Evolutionary conservation across 1,139 yeast genomes (phyloP), one percentile per base, ranked within the genome.

Genomic region (Pichia sp.): DNA sequence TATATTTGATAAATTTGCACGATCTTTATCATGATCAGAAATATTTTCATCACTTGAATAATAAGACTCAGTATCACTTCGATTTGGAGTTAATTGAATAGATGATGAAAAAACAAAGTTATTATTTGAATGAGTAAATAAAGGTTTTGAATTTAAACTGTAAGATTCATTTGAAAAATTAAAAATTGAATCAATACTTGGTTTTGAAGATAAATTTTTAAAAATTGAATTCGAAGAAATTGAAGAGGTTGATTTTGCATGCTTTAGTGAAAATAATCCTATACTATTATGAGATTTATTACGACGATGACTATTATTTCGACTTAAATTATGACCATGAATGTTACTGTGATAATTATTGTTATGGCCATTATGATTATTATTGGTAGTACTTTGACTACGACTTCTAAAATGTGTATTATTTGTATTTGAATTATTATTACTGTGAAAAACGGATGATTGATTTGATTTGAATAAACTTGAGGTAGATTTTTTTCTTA

Each of bases 131-230:
- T 35, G 31, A 8, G 24, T 40, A 31, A 35, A 34, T 3, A 35
- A 11, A 6, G 40, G 11, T 33, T 28, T 40, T 10, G 37, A 8
- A 23, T 20, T 27, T 10, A n/a, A 24, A 32, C 34, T n/a, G n/a
- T n/a, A n/a, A n/a, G n/a, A n/a, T 11, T 41, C 42, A 20, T 42
- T 31, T 20, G 43, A 22, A 37, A 43, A 37, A 29, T 42, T 42
- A n/a, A 46, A 39, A 12, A 46, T 36, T 16, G 49, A 46, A 28
- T 47, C 46, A 34, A 40, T 36, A 31, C 43, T 44, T 26, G 48
- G 38, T 24, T 41, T 47, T n/a, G 36, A 30, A 16, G 50, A 44
- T 4, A 47, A n/a, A 25, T 29, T 31, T 25, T 30, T 41, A 16
- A 47, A 47, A 16, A 40, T 39, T 9, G 45, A 30, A 30, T 41